A percentile compares a stretch with the other conserved stretches of the same genome.
Evolutionary conservation across 331 rosid species (phyloP).

Genomic region (Stylosanthes scabra): DNA sequence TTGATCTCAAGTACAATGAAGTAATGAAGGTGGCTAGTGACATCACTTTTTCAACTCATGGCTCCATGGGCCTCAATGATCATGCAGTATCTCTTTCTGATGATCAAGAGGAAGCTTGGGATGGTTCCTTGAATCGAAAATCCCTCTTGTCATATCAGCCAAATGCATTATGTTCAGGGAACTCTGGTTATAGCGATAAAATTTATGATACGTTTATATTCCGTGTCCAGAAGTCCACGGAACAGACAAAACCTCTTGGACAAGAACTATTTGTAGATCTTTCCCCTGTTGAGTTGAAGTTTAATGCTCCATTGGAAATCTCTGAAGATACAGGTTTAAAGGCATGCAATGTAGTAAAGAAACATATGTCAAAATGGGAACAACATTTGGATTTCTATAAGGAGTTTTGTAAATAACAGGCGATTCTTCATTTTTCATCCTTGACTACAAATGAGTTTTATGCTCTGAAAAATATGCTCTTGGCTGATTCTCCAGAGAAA

Average conservation of each 20-base stretch:
- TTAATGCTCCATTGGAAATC: conserved; percentile 51
- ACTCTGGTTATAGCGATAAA: conserved; percentile 37
- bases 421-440: conserved; percentile 7
- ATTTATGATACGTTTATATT: conserved; percentile 62
- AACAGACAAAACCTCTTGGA: conserved; percentile 41
- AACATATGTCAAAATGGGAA: conserved; percentile 73
- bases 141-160: conserved; percentile 54
- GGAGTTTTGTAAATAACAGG: conserved; percentile 37
- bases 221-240: conserved; percentile 51
- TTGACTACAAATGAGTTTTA: not conserved
- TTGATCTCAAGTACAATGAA: conserved; percentile 51
- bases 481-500: too few relatives aligned
- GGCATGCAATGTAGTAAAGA: conserved; percentile 56
- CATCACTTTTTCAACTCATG: conserved; percentile 43
- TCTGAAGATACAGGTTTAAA: conserved; percentile 49
- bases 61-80: conserved; percentile 32
- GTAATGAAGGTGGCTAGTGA: conserved; percentile 59
- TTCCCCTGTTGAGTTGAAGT: conserved; percentile 64
- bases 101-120: conserved; percentile 58
- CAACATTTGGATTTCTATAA: conserved; percentile 46
- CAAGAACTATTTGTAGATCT: conserved; percentile 66
- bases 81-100: conserved; percentile 55
- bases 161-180: conserved; percentile 46
- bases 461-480: too few relatives aligned
- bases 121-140: conserved; percentile 51